Base-by-base conservation (phyloP, 345 rosid genomes). In the Rubroshorea leprosula region DNA sequence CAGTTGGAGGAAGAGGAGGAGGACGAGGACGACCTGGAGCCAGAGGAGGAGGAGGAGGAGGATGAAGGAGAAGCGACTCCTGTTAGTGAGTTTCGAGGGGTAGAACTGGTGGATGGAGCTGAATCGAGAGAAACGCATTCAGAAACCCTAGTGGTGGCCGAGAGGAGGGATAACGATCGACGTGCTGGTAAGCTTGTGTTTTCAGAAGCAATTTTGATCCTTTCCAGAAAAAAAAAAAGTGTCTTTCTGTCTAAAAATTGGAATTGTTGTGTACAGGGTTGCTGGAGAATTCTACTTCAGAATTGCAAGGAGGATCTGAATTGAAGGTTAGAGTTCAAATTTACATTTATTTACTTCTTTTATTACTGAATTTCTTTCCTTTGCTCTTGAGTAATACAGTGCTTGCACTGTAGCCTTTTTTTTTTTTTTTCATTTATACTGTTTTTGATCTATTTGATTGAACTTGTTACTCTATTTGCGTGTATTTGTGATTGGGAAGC, bases 281-380 rank as follows among this genome's bases (percentile, higher is more conserved):
- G 61, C 71, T 60, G 59, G 77, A 49, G 67, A 73, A 65, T 71
- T 73, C 74, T 15, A 43, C 58, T 12, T 49, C 58, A 74, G 72
- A 68, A 59, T 59, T 73, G 27, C 62, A 46, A 14, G 68, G 56
- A 59, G 60, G 62, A 64, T 66, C 64, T 61, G 57, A 64, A 64
- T 58, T 71, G 49, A 74, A 82, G 83, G 92, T 82, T 51, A 58
- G 75, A 63, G 24, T 56, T 64, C n/a, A 57, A 50, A 57, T 68
- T 54, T 7, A 6, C 18, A 6, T 29, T 48, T 59, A n/a, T n/a
- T n/a, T n/a, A n/a, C n/a, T n/a, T n/a, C n/a, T n/a, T n/a, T n/a
- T n/a, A n/a, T n/a, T n/a, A n/a, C n/a, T n/a, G n/a, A n/a, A n/a
- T n/a, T n/a, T n/a, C n/a, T n/a, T n/a, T n/a, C n/a, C n/a, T n/a